Evolutionary conservation across 495 filamentous ascomycete genomes (phyloP), one percentile per base, ranked within the genome.

Genomic region (Penicillium crystallinum): DNA sequence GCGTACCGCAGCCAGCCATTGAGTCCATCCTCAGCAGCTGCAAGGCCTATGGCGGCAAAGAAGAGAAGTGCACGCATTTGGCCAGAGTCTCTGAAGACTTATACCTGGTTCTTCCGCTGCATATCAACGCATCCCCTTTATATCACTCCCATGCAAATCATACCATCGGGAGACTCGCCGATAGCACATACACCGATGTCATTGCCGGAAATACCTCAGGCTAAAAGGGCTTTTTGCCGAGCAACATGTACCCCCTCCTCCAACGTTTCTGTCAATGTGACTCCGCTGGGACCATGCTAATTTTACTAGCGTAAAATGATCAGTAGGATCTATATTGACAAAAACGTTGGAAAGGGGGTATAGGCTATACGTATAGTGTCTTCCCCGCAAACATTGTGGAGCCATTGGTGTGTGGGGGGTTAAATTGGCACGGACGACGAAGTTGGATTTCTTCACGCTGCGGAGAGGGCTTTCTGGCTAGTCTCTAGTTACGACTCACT

Each of bases 1-100:
- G 83, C 79, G 65, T 87, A 87, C 40, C 84, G 78, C 33, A 88
- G 61, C 85, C 85, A 88, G 49, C 73, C 84, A 42, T 75, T 68
- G 19, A 80, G 63, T 12, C 85, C 85, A 56, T 80, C 76, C 55
- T 88, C 81, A 34, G 62, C 67, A 19, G 55, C 58, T 14, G 34
- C 55, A 18, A 52, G 9, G 25, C 58, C 54, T 18, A 61, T 22
- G 10, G 46, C 49, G 1, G 44, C 55, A n/a, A 61, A 22, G 1
- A 58, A 49, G 8, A 55, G 29, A 18, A 61, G 30, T 14, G 23
- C 18, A 27, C 51, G 36, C 58, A 61, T 61, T 10, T 54, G 21
- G 15, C 3, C 19, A 31, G 14, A 15, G 7, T 12, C 31, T 40
- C 10, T 2, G 12, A 9, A 15, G 40, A 5, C 23, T 11, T 17